phyloP scores from a whole-genome alignment of 176 grass and related monocot genomes.

The Dendrocalamus sinicus region DNA sequence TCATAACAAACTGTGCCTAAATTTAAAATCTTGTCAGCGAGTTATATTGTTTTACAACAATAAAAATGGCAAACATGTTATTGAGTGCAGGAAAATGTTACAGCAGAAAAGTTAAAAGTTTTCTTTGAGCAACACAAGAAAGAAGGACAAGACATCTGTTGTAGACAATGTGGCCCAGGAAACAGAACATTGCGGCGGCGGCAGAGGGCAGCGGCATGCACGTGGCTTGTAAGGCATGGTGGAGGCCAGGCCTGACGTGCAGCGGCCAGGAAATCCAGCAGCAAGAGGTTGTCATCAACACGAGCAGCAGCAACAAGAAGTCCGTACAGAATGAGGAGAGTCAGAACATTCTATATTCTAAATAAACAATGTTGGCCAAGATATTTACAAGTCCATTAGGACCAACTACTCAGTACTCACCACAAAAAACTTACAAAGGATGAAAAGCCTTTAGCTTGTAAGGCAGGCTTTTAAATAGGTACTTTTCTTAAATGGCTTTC shows the following conservation, averaged over 20 bases:
- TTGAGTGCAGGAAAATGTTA: conserved; percentile 10
- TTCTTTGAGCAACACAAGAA: background rate
- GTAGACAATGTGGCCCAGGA: background rate
- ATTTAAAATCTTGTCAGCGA: background rate
- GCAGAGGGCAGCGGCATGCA: background rate
- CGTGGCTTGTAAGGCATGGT: background rate
- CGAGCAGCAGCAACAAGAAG: background rate
- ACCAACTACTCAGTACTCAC: background rate
- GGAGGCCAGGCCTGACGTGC: too few species aligned
- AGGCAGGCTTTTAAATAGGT: background rate
- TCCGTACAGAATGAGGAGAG: background rate
- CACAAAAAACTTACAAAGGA: background rate
- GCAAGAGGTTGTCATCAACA: background rate
- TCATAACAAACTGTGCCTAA: background rate
- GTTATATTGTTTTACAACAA: background rate
- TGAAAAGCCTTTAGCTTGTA: background rate
- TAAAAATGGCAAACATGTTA: background rate
- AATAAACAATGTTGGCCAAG: background rate
- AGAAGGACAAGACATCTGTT: background rate
- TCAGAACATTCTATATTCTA: background rate
- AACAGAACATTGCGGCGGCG: background rate
- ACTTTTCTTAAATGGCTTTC: background rate
- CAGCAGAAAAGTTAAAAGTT: background rate
- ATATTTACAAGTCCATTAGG: background rate
- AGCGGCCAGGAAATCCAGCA: background rate